Evolutionary conservation across 2,329 filamentous ascomycete genomes (phyloP).

Genomic region (Aspergillus japonicus): DNA sequence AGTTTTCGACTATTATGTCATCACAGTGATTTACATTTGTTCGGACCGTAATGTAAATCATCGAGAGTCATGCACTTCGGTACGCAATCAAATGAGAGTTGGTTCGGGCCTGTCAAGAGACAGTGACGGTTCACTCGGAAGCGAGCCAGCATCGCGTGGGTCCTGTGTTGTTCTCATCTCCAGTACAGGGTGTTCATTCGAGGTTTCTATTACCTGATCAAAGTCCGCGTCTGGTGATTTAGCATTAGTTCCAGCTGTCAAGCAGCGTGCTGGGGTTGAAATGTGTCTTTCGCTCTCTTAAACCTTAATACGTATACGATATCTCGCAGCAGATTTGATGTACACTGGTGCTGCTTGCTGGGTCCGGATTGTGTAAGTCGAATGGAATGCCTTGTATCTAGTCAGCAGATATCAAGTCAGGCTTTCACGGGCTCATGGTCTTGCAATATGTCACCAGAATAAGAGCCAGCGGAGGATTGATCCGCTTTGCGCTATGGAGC

Average conservation of each 20-base stretch:
- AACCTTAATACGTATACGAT: neutral
- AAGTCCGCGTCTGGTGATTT: neutral
- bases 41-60: neutral
- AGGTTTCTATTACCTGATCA: neutral
- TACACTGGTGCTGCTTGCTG: neutral
- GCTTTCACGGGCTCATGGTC: neutral
- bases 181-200: neutral
- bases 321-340: neutral
- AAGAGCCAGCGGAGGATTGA: neutral
- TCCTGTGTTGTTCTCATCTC: neutral
- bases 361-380: too few relatives aligned
- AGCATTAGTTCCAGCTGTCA: neutral
- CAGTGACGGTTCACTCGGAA: neutral
- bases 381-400: neutral
- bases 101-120: neutral
- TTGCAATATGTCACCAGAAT: neutral
- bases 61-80: neutral
- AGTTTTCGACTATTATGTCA: neutral
- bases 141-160: neutral
- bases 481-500: neutral
- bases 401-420: neutral
- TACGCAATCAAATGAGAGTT: neutral
- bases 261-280: neutral
- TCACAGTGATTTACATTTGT: neutral
- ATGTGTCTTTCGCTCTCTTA: too few relatives aligned